Evolutionary conservation across 768 basidiomycete genomes (phyloP).

Genomic region (Lentinula detonsa): DNA sequence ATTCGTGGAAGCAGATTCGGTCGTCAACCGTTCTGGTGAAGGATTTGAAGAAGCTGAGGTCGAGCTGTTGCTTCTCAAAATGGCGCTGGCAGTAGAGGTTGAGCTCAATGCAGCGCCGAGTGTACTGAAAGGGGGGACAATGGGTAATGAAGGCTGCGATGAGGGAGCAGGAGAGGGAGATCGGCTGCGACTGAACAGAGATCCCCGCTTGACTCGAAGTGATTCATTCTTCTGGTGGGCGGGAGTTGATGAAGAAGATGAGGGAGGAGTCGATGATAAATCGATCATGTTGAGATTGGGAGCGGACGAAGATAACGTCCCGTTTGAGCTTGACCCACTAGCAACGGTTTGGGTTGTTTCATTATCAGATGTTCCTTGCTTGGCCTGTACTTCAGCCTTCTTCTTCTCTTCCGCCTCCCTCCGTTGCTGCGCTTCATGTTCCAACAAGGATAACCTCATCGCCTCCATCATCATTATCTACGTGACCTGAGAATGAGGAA

Average conservation of each 20-base stretch:
- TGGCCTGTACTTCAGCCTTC: slow-evolving; percentile 38
- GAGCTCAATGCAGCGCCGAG: slow-evolving; percentile 37
- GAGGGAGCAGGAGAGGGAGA: slow-evolving; percentile 7
- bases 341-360: slow-evolving; percentile 17
- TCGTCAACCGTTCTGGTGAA: slow-evolving; percentile 6
- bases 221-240: slow-evolving; percentile 7
- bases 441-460: slow-evolving; percentile 90
- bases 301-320: slow-evolving; percentile 18
- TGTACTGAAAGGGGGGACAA: slow-evolving; percentile 38
- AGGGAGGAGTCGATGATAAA: slow-evolving; percentile 15
- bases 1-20: background rate
- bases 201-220: background rate
- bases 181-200: slow-evolving; percentile 7
- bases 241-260: slow-evolving; percentile 7
- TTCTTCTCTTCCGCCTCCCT: slow-evolving; percentile 66
- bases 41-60: background rate
- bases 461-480: slow-evolving; percentile 99
- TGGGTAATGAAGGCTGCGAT: slow-evolving; percentile 13
- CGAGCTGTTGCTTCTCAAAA: slow-evolving; percentile 21
- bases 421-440: slow-evolving; percentile 91
- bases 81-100: slow-evolving; percentile 39
- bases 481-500: slow-evolving; percentile 4
- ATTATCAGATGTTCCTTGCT: slow-evolving; percentile 24
- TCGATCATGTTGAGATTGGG: slow-evolving; percentile 8
- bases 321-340: slow-evolving; percentile 16